Percentiles rank a stretch among this genome's conserved stretches.
phyloP scores from a whole-genome alignment of 768 basidiomycete species.

The Tubosaeta sp. region DNA sequence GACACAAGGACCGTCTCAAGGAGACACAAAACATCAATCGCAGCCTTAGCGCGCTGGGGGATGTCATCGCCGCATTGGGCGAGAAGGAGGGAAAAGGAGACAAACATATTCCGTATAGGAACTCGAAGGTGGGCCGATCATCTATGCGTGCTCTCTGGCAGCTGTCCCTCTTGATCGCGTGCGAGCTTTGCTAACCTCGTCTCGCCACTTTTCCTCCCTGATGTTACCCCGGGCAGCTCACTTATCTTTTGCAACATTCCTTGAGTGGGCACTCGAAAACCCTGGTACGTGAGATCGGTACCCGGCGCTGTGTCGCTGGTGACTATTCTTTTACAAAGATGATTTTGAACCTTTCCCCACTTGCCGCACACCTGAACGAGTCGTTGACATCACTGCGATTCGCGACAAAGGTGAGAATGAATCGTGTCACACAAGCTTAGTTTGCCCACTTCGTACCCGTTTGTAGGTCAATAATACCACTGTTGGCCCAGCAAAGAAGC shows the following conservation, averaged over 20 bases:
- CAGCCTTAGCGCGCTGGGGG: conserved; percentile 87
- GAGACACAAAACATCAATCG: conserved; percentile 94
- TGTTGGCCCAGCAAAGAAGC: conserved; percentile 79
- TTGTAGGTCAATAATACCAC: conserved; percentile 86
- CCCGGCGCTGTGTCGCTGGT: conserved; percentile 18
- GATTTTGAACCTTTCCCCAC: conserved; percentile 89
- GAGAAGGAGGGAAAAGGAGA: conserved; percentile 68
- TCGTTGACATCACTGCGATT: conserved; percentile 78
- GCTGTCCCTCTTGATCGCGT: conserved; percentile 22
- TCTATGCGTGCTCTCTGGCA: conserved; percentile 11
- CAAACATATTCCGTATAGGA: conserved; percentile 91
- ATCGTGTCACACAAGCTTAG: conserved; percentile 2
- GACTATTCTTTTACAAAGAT: conserved; percentile 46
- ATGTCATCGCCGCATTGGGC: conserved; percentile 89
- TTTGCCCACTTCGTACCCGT: conserved; percentile 12
- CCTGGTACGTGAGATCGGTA: conserved; percentile 45
- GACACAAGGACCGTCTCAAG: conserved; percentile 79
- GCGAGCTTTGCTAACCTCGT: conserved; percentile 31
- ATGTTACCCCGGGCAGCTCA: conserved; percentile 50
- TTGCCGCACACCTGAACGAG: conserved; percentile 56
- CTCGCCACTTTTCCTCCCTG: conserved; percentile 11
- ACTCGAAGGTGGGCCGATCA: conserved; percentile 68
- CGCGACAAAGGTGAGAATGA: conserved; percentile 74
- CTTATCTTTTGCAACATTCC: conserved; percentile 89
- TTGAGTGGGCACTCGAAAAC: conserved; percentile 90